Conservation (phyloP, 768 basidiomycete genomes). For the Pluteus cervinus region DNA sequence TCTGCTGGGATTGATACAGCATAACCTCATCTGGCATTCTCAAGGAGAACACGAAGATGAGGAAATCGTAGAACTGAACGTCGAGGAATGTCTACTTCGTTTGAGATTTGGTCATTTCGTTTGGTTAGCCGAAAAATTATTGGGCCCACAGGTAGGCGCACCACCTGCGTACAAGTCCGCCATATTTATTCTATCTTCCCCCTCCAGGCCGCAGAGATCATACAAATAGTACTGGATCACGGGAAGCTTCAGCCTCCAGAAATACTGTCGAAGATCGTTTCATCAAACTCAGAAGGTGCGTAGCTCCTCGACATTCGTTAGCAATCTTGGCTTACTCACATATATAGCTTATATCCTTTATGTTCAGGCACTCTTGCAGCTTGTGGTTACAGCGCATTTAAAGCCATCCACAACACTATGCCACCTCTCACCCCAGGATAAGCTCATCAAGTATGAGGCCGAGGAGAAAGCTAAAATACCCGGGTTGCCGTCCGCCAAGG, state of each 20-base stretch:
- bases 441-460: conserved; percentile 71
- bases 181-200: conserved; percentile 3
- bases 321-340: not conserved
- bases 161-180: not conserved
- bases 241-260: conserved; percentile 80
- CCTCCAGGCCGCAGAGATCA: conserved; percentile 64
- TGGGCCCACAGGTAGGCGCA: conserved; percentile 63
- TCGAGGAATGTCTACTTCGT: conserved; percentile 76
- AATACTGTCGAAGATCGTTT: conserved; percentile 44
- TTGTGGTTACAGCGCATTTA: conserved; percentile 69
- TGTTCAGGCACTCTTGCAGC: conserved; percentile 56
- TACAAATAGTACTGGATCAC: conserved; percentile 73
- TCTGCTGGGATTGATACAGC: conserved; percentile 79
- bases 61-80: conserved; percentile 76
- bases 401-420: conserved; percentile 75
- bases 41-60: conserved; percentile 66
- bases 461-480: conserved; percentile 71
- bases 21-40: conserved; percentile 87
- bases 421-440: conserved; percentile 76
- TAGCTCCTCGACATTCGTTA: not conserved
- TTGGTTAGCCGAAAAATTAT: conserved; percentile 62
- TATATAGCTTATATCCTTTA: conserved; percentile 35
- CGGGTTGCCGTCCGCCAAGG: conserved; percentile 77
- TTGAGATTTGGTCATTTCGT: conserved; percentile 81
- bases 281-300: conserved; percentile 57